Conservation (phyloP, 1,284 basidiomycete genomes). For the Apiotrichum porosum region DNA sequence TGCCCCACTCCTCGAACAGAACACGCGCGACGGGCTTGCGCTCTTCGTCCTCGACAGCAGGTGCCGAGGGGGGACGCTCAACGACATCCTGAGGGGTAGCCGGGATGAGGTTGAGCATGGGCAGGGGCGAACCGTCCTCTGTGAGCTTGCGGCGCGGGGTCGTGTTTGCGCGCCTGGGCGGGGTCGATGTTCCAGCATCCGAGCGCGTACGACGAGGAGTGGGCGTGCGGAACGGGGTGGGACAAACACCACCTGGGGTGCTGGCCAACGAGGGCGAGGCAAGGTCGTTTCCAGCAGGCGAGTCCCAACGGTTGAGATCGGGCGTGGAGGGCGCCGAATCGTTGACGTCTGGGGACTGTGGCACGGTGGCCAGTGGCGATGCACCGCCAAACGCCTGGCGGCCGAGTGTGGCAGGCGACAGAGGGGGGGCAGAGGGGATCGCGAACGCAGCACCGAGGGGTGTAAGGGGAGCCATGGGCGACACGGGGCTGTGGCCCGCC, state of each 20-base stretch:
- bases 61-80: conserved; percentile 10
- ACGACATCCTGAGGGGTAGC: conserved; percentile 35
- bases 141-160: not conserved
- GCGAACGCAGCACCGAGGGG: no score
- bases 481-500: no score
- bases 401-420: not conserved
- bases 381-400: not conserved
- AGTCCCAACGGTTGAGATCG: no score
- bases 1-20: not conserved
- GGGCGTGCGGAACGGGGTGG: not conserved
- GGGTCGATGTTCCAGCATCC: not conserved
- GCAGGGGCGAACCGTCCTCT: conserved; percentile 11
- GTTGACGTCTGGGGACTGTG: not conserved
- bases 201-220: not conserved
- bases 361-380: not conserved
- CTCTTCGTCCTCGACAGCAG: conserved; percentile 16
- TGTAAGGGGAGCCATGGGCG: no score
- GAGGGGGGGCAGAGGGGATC: not conserved
- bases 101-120: conserved; percentile 46
- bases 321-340: not conserved
- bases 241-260: conserved; percentile 1
- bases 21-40: not conserved
- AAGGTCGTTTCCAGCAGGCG: not conserved
- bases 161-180: not conserved
- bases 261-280: not conserved